A percentile compares a stretch with the other conserved stretches of the same genome.
Evolutionary conservation across 164 flowering plant genomes (phyloP).

Genomic region (Malania oleifera): DNA sequence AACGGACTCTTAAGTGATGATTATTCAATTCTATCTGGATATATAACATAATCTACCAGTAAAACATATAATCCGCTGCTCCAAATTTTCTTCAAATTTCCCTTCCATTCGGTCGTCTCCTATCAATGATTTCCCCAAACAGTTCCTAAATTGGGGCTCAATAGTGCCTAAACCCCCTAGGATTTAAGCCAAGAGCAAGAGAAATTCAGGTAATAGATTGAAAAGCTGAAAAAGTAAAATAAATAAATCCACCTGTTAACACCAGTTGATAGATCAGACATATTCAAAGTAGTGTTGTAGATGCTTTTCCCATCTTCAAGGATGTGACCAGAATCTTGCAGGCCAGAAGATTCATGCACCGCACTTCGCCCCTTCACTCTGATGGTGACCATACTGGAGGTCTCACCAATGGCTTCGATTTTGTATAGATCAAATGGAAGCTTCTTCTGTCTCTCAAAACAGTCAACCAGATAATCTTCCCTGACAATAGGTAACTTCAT

Average conservation of each 20-base stretch:
- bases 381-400: conserved; percentile 57
- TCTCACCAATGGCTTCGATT: conserved; percentile 52
- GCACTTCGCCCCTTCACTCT: conserved; percentile 93
- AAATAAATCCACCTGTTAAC: conserved; percentile 64
- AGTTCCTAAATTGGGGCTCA: no score
- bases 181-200: background rate
- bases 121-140: no score
- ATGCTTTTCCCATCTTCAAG: conserved; percentile 85
- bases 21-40: no score
- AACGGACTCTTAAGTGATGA: no score
- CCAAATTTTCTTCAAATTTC: no score
- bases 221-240: background rate
- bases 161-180: no score
- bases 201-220: background rate
- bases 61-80: no score
- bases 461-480: conserved; percentile 78
- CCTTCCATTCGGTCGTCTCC: no score
- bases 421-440: conserved; percentile 72
- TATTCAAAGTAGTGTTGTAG: conserved; percentile 83
- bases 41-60: no score
- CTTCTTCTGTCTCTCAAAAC: conserved; percentile 63
- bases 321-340: conserved; percentile 90
- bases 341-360: conserved; percentile 89
- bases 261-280: conserved; percentile 93
- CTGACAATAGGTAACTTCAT: conserved; percentile 84